Base-by-base conservation (phyloP, 1,284 basidiomycete genomes). In the Trichosporon inkin region DNA sequence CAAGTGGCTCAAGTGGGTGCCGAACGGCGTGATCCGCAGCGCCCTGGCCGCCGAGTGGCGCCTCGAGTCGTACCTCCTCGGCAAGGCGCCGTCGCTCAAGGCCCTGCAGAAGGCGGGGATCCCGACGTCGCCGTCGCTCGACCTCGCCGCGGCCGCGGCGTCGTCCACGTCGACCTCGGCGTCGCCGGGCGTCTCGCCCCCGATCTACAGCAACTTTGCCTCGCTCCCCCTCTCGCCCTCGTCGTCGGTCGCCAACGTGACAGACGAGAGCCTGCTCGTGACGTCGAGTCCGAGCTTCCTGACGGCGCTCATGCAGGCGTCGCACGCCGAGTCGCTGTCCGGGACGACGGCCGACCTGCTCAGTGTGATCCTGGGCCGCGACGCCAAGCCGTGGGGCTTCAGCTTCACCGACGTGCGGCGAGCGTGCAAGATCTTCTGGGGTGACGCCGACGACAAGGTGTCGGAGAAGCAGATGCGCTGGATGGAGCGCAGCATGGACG, bases 31-130 rank as follows among this genome's bases (percentile, higher is more conserved):
- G 41, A 83, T 99, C 68, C 92, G 90, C 80, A 94, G 92, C 0
- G 95, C 94, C 0, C 92, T 96, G 72, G 91, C 92, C 3, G 95
- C 95, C 0, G 95, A 99, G 71, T 98, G 93, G 93, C 91, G 88
- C 75, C 82, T 98, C 55, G 92, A 96, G 72, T 88, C 90, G 0
- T 98, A 93, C 90, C 90, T 91, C 84, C 84, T 98, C 22, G 93
- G 93, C 62, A 97, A 96, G 70, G 90, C 91, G 10, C 93, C 93
- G 16, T 86, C 86, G 5, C 54, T 72, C n/a, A 66, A 68, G 7
- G 64, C 75, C 0, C 62, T 75, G 6, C 57, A 56, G 32, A 41
- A 39, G 37, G 47, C 35, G 6, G 44, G 47, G 20, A 57, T 34
- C 22, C 44, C 62, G 37, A 56, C 62, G 1, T 57, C 55, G 14